phyloP scores from a whole-genome alignment of 1,284 basidiomycete species.

The Cerrena zonata region DNA sequence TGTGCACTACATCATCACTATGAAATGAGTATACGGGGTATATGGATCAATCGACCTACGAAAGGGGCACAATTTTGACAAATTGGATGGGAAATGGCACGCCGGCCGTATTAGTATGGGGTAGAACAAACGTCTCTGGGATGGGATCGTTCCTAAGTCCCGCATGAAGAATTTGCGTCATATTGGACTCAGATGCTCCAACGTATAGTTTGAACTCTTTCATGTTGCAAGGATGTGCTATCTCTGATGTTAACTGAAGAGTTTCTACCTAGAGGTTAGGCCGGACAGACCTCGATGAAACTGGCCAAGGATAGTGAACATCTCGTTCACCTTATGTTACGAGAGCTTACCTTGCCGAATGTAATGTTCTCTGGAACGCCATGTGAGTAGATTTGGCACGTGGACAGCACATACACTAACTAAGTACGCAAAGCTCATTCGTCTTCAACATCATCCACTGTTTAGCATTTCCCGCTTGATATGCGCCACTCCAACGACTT shows the following conservation, averaged over 20 bases:
- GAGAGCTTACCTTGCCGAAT: conserved; percentile 65
- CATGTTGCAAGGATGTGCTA: conserved; percentile 77
- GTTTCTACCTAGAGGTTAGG: not conserved
- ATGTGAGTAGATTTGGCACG: not conserved
- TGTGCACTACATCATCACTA: conserved; percentile 42
- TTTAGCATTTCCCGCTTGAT: conserved; percentile 46
- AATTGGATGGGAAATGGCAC: conserved; percentile 58
- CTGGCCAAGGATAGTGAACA: conserved; percentile 26
- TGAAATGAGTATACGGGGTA: conserved; percentile 4
- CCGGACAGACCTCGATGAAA: conserved; percentile 47
- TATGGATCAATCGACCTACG: conserved; percentile 50
- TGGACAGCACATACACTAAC: conserved; percentile 41
- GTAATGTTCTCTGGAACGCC: conserved; percentile 53
- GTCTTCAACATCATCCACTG: conserved; percentile 70
- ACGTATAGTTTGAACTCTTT: conserved; percentile 71
- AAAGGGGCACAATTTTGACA: conserved; percentile 67
- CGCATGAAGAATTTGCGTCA: conserved; percentile 57
- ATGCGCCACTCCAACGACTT: conserved; percentile 68
- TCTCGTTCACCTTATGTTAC: not conserved
- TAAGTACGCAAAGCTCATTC: conserved; percentile 52
- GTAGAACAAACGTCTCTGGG: conserved; percentile 58
- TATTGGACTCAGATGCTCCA: conserved; percentile 55
- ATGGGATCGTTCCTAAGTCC: conserved; percentile 59
- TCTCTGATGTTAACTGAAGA: not conserved
- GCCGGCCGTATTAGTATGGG: conserved; percentile 48